These are phyloP conservation scores for Lentinus brumalis DNA, from an alignment of 768 basidiomycete genomes.

Conservation along the genomic window DNA sequence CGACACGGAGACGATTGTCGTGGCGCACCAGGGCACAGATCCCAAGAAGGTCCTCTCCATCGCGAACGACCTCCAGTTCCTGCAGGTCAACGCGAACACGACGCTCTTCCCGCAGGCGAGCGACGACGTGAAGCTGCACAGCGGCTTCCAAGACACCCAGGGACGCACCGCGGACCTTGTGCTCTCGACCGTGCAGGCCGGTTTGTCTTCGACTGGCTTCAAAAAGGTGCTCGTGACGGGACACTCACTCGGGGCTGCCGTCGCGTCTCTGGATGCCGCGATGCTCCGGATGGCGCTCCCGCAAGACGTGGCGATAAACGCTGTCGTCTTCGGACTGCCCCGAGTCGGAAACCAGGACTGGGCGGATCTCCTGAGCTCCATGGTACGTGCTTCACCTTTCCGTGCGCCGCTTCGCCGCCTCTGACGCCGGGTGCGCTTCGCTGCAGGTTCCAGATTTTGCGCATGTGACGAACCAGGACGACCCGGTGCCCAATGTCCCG, in stretches of 20 bases:
- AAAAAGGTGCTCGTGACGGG: slow-evolving; percentile 30
- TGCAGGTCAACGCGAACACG: slow-evolving; percentile 32
- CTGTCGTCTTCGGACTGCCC: slow-evolving; percentile 34
- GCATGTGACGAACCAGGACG: slow-evolving; percentile 55
- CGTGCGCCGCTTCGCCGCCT: too few species aligned
- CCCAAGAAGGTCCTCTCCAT: slow-evolving; percentile 28
- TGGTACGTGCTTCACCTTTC: slow-evolving; percentile 15
- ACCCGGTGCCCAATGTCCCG: slow-evolving; percentile 39
- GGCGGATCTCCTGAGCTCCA: slow-evolving; percentile 31
- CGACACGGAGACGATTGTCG: slow-evolving; percentile 34
- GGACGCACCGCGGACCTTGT: slow-evolving; percentile 30
- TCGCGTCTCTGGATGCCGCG: slow-evolving; percentile 34
- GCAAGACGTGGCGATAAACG: slow-evolving; percentile 23
- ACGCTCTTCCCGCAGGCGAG: slow-evolving; percentile 40
- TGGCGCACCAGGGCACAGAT: slow-evolving; percentile 42
- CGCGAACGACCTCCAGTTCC: slow-evolving; percentile 28
- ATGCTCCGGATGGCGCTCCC: slow-evolving; percentile 33
- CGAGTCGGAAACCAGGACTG: slow-evolving; percentile 35
- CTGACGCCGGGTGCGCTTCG: background rate
- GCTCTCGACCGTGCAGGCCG: slow-evolving; percentile 28
- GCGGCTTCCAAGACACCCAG: slow-evolving; percentile 32
- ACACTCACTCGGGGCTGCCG: slow-evolving; percentile 35
- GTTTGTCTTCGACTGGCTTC: slow-evolving; percentile 27
- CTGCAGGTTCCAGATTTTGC: slow-evolving; percentile 36
- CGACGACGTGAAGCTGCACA: slow-evolving; percentile 25